A percentile compares a stretch with the other conserved stretches of the same genome.
phyloP scores from a whole-genome alignment of 75 land plant species.

The Sequoia sempervirens region DNA sequence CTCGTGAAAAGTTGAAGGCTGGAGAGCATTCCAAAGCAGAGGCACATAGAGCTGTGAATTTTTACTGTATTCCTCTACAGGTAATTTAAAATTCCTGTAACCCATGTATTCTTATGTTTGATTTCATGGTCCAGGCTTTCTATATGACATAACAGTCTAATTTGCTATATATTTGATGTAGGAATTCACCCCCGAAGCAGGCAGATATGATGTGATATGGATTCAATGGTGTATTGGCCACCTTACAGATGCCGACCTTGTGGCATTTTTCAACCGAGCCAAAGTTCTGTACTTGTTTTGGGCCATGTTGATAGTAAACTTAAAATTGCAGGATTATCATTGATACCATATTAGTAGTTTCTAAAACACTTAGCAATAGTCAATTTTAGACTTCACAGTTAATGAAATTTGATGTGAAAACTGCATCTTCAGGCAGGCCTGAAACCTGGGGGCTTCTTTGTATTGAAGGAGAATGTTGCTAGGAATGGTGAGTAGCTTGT shows the following conservation, averaged over 20 bases:
- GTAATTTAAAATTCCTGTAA: constrained; percentile 19
- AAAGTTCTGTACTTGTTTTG: constrained; percentile 41
- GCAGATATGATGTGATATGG: constrained; percentile 98
- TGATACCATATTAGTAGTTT: not conserved
- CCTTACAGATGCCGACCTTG: constrained; percentile 82
- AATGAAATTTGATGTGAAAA: not conserved
- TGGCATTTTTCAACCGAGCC: constrained; percentile 90
- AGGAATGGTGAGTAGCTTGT: constrained; percentile 35
- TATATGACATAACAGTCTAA: not conserved
- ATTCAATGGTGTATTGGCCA: constrained; percentile 99
- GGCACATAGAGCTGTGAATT: constrained; percentile 62
- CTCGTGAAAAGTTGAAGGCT: constrained; percentile 52
- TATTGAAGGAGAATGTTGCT: constrained; percentile 90
- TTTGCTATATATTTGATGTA: constrained; percentile 16
- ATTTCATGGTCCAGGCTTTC: not conserved
- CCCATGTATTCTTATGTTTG: not conserved
- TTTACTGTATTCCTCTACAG: constrained; percentile 87
- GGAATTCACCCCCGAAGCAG: constrained; percentile 88
- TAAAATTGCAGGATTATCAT: not conserved
- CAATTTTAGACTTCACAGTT: not conserved
- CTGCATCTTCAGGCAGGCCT: constrained; percentile 63
- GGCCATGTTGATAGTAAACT: not conserved
- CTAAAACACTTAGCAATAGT: not conserved
- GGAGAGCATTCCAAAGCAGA: constrained; percentile 19
- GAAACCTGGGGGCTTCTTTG: constrained; percentile 83